Evolutionary conservation across 2,329 filamentous ascomycete genomes (phyloP), one percentile per base, ranked within the genome.

Genomic region (Tetracladium maxilliforme): DNA sequence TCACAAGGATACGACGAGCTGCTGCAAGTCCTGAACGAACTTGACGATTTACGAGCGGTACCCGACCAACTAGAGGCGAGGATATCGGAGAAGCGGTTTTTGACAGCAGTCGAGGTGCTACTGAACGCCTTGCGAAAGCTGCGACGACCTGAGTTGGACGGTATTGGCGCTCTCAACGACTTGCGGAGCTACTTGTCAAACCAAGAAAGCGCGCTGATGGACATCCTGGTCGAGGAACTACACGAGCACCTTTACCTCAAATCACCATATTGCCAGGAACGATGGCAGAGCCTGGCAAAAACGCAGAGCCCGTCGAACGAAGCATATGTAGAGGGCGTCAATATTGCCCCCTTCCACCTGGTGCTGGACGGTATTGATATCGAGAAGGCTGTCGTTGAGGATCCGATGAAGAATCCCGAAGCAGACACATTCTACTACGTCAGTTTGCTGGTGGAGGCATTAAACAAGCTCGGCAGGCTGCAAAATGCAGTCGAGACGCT

Each of bases 201-300:
- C 43, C 92, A 98, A 46, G 90, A 98, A 53, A 80, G 77, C 15
- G 70, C 82, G 0, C 56, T 98, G 34, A 87, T 87, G 43, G 90
- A 98, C 43, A 95, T 95, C 26, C 49, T 98, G 28, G 74, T 95
- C n/a, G 90, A 98, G 47, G 90, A 98, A 49, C 61, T 98, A 17
- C 90, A 98, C 45, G 90, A 92, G 46, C 90, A 98, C 51, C 63
- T 98, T 4, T 98, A 98, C 45, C 70, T 98, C 19, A 95, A 95
- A 47, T 95, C 87, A 4, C 90, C 87, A 0, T 98, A 98, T 46
- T 95, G 87, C 44, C 84, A 93, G 45, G 83, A 93, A 45, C 66
- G 90, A 37, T 98, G 90, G 90, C 92, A 92, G 49, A 69, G 67
- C 30, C 70, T 92, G 31, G 65, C 75, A 19, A 77, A 76, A 38